A percentile compares a stretch with the other conserved stretches of the same genome.
phyloP scores from a whole-genome alignment of 2,329 filamentous ascomycete species.

The Paraphoma chrysanthemicola region DNA sequence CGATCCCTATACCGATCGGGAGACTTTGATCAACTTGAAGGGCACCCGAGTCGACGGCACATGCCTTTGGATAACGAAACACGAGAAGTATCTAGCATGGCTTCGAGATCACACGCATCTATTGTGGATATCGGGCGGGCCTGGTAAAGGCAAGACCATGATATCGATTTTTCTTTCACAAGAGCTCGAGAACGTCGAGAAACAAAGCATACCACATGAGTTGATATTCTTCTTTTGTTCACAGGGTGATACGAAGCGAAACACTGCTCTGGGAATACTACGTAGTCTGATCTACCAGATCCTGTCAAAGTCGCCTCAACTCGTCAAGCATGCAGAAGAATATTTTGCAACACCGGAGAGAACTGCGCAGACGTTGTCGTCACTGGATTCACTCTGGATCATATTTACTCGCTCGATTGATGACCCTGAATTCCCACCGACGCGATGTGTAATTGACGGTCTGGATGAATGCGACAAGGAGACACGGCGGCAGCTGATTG shows the following conservation, averaged over 20 bases:
- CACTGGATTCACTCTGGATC: slow-evolving; percentile 22
- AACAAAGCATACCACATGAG: neutral
- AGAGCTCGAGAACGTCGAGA: slow-evolving; percentile 18
- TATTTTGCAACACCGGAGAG: slow-evolving; percentile 13
- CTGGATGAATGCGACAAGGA: slow-evolving; percentile 33
- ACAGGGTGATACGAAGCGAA: slow-evolving; percentile 29
- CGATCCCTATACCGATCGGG: neutral
- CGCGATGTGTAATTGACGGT: slow-evolving; percentile 38
- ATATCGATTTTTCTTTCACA: slow-evolving; percentile 36
- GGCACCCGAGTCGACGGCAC: neutral
- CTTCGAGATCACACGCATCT: slow-evolving; percentile 12
- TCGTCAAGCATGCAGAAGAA: slow-evolving; percentile 14
- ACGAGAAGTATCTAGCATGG: slow-evolving; percentile 12
- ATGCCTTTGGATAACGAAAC: neutral
- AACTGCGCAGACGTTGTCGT: slow-evolving; percentile 14
- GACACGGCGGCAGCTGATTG: too few relatives aligned
- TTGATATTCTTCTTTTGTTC: slow-evolving; percentile 33
- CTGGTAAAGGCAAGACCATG: slow-evolving; percentile 44
- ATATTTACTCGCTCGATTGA: slow-evolving; percentile 22
- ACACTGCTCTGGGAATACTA: slow-evolving; percentile 29
- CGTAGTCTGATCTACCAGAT: slow-evolving; percentile 35
- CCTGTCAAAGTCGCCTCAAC: slow-evolving; percentile 11
- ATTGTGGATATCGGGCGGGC: slow-evolving; percentile 34
- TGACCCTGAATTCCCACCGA: slow-evolving; percentile 10
- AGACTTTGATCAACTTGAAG: neutral